phyloP scores from a whole-genome alignment of 1,139 yeast species.

The Kodamaea fungicola region DNA sequence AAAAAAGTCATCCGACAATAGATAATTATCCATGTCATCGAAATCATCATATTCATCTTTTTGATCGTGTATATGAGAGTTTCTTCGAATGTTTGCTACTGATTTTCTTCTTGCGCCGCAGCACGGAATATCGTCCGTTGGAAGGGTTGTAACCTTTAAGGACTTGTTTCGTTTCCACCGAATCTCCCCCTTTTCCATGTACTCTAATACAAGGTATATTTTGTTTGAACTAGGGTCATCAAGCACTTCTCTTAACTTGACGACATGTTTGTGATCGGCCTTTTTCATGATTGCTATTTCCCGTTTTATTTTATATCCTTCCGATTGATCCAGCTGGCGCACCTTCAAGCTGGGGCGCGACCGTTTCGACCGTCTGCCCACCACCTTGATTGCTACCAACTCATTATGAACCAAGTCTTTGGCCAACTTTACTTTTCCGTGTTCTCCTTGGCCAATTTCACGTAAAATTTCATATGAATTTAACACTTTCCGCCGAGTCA shows the following conservation, averaged over 20 bases:
- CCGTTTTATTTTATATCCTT: slow-evolving; percentile 72
- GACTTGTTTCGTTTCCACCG: slow-evolving; percentile 60
- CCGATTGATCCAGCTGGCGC: slow-evolving; percentile 29
- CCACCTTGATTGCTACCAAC: slow-evolving; percentile 89
- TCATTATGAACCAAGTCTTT: slow-evolving; percentile 66
- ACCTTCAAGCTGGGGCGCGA: slow-evolving; percentile 52
- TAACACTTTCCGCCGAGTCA: slow-evolving; percentile 75
- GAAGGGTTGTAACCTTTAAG: slow-evolving; percentile 5
- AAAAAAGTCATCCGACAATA: slow-evolving; percentile 39
- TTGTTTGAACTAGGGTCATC: slow-evolving; percentile 84
- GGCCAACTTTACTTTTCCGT: slow-evolving; percentile 94
- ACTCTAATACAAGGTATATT: slow-evolving; percentile 87
- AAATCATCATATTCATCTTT: slow-evolving; percentile 3
- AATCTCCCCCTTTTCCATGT: slow-evolving; percentile 88
- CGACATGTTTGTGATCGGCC: slow-evolving; percentile 89
- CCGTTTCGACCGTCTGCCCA: slow-evolving; percentile 65
- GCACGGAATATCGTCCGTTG: slow-evolving; percentile 33
- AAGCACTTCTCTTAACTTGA: slow-evolving; percentile 78
- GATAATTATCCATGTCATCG: slow-evolving; percentile 26
- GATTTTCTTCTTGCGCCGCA: slow-evolving; percentile 20
- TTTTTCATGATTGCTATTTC: slow-evolving; percentile 97
- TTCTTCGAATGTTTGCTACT: neutral
- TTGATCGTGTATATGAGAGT: neutral
- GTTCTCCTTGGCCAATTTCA: slow-evolving; percentile 94
- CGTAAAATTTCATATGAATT: slow-evolving; percentile 86